Evolutionary conservation across 2,329 filamentous ascomycete genomes (phyloP).

Genomic region (Tolypocladium paradoxum): DNA sequence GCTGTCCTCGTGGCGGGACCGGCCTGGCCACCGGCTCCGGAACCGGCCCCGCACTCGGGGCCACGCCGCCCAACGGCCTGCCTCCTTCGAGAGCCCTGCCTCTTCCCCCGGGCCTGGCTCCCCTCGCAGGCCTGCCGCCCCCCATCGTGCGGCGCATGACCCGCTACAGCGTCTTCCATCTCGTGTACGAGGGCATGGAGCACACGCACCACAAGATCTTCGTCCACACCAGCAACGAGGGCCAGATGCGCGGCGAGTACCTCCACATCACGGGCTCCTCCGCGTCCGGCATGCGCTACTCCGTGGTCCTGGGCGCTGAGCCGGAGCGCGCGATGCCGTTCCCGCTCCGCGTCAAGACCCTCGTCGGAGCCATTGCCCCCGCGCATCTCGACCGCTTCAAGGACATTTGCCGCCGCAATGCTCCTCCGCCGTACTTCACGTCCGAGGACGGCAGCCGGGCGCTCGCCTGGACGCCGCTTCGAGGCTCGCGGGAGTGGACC

Average conservation of each 20-base stretch:
- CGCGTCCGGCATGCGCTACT: background rate
- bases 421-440: background rate
- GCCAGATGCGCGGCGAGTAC: background rate
- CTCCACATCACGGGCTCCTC: background rate
- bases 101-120: background rate
- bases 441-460: background rate
- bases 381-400: constrained; percentile 8
- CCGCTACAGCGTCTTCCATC: background rate
- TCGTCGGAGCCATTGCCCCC: constrained; percentile 11
- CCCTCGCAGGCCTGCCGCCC: background rate
- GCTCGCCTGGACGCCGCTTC: background rate
- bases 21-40: background rate
- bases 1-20: background rate
- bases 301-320: background rate
- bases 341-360: constrained; percentile 4
- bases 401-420: constrained; percentile 4
- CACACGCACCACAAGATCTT: background rate
- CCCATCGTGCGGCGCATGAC: background rate
- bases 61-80: too few species aligned
- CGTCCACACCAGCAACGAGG: background rate
- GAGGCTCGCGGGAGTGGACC: background rate
- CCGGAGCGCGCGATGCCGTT: background rate
- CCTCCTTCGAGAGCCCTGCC: background rate
- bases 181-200: background rate
- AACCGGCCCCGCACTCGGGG: background rate